Conservation (phyloP, 768 basidiomycete species). For the Sporobolomyces pararoseus region DNA sequence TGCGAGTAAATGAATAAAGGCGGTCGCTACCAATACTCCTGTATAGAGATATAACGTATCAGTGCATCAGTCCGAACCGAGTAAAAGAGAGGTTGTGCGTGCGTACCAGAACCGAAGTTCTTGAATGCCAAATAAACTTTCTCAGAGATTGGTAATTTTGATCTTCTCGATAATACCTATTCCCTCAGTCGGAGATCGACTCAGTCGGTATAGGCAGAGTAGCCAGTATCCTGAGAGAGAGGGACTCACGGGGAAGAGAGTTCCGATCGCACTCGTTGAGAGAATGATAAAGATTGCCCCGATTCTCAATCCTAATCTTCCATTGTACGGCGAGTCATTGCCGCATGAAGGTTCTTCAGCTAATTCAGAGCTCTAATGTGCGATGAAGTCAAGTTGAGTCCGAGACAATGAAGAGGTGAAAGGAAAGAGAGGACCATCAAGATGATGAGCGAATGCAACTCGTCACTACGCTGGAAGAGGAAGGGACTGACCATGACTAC, state of each 20-base stretch:
- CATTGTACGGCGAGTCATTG: conserved; percentile 5
- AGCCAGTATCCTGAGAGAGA: background rate
- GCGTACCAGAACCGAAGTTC: conserved; percentile 14
- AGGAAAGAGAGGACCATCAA: background rate
- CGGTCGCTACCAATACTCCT: conserved; percentile 63
- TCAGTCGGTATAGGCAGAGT: background rate
- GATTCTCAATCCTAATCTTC: conserved; percentile 17
- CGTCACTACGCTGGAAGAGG: too few species aligned
- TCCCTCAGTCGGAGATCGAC: too few species aligned
- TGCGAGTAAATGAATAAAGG: conserved; percentile 54
- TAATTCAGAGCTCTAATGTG: background rate
- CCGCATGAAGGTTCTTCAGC: background rate
- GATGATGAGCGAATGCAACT: too few species aligned
- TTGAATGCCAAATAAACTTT: conserved; percentile 18
- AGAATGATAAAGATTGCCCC: conserved; percentile 42
- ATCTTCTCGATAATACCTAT: conserved; percentile 19
- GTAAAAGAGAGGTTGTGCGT: too few species aligned
- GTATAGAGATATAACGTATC: too few species aligned
- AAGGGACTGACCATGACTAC: too few species aligned
- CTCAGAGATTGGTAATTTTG: conserved; percentile 1
- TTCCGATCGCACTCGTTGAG: conserved; percentile 15
- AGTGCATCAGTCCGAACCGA: too few species aligned
- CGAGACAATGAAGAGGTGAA: too few species aligned
- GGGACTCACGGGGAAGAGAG: conserved; percentile 20
- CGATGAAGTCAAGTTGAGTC: background rate